Percentiles rank a stretch among this genome's conserved stretches.
phyloP scores from a whole-genome alignment of 208 protist genomes.

The Leishmania mexicana region DNA sequence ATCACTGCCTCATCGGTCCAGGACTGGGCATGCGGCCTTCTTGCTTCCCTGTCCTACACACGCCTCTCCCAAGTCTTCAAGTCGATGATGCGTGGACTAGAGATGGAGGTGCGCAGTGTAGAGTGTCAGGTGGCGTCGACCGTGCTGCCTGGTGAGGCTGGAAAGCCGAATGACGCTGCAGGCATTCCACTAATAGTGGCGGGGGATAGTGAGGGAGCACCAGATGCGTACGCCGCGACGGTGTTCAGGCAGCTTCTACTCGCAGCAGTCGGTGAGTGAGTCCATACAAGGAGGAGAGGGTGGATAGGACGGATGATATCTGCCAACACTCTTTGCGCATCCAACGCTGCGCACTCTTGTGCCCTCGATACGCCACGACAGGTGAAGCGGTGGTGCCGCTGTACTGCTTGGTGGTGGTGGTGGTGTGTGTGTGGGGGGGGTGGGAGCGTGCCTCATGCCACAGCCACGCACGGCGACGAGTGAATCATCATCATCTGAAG shows the following conservation, averaged over 20 bases:
- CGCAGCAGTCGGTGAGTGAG: slow-evolving; percentile 22
- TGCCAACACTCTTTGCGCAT: background rate
- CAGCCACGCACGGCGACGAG: background rate
- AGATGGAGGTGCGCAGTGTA: slow-evolving; percentile 22
- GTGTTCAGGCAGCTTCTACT: slow-evolving; percentile 18
- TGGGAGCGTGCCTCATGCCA: background rate
- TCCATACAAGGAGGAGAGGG: background rate
- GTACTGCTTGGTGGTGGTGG: background rate
- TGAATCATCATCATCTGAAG: background rate
- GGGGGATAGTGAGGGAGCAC: background rate
- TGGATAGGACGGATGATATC: background rate
- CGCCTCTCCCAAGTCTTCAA: slow-evolving; percentile 29
- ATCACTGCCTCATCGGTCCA: background rate
- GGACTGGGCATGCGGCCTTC: slow-evolving; percentile 20
- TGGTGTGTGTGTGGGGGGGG: background rate
- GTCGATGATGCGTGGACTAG: slow-evolving; percentile 29
- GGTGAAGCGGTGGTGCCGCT: background rate
- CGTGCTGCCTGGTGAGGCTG: background rate
- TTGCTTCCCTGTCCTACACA: slow-evolving; percentile 25
- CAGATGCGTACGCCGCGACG: background rate
- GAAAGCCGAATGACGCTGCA: background rate
- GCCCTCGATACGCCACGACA: background rate
- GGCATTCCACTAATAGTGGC: background rate
- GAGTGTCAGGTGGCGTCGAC: background rate
- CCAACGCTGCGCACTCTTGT: background rate